A percentile compares a stretch with the other conserved stretches of the same genome.
phyloP scores from a whole-genome alignment of 2,329 filamentous ascomycete genomes.

The Pyricularia sp. region DNA sequence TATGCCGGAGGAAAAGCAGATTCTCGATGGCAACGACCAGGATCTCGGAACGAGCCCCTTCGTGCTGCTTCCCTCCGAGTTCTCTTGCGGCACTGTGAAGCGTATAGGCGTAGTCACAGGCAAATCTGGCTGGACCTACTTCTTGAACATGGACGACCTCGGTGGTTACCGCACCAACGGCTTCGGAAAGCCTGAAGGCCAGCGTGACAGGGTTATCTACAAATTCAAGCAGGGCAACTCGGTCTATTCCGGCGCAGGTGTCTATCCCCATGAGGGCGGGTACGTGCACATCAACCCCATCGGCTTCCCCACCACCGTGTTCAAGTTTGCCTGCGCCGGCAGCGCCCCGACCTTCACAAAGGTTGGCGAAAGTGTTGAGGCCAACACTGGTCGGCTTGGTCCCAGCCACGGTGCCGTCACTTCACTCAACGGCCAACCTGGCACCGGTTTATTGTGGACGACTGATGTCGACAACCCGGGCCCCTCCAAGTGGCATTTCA shows the following conservation, averaged over 20 bases:
- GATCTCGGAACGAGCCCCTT: constrained; percentile 37
- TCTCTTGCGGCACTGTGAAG: constrained; percentile 31
- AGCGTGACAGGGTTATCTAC: constrained; percentile 29
- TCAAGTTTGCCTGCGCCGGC: constrained; percentile 44
- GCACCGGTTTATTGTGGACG: constrained; percentile 47
- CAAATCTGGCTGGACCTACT: constrained; percentile 41
- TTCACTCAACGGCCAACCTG: constrained; percentile 40
- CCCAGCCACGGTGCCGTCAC: constrained; percentile 48
- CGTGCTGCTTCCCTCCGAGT: constrained; percentile 30
- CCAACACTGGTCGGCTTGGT: constrained; percentile 43
- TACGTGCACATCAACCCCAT: constrained; percentile 43
- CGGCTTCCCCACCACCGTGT: constrained; percentile 43
- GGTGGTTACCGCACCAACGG: constrained; percentile 37
- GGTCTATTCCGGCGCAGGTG: constrained; percentile 36
- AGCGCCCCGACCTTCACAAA: constrained; percentile 44
- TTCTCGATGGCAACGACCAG: constrained; percentile 37
- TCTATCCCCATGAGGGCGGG: constrained; percentile 34
- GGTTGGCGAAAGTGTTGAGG: constrained; percentile 37
- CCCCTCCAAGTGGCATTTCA: constrained; percentile 38
- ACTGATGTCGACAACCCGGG: constrained; percentile 35
- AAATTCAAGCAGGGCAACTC: constrained; percentile 36
- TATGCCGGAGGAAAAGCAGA: constrained; percentile 39
- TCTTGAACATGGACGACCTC: constrained; percentile 35
- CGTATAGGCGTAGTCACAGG: constrained; percentile 39
- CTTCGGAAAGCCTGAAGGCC: constrained; percentile 17